phyloP scores from a whole-genome alignment of 2,329 filamentous ascomycete species.

The Escovopsis sp. region DNA sequence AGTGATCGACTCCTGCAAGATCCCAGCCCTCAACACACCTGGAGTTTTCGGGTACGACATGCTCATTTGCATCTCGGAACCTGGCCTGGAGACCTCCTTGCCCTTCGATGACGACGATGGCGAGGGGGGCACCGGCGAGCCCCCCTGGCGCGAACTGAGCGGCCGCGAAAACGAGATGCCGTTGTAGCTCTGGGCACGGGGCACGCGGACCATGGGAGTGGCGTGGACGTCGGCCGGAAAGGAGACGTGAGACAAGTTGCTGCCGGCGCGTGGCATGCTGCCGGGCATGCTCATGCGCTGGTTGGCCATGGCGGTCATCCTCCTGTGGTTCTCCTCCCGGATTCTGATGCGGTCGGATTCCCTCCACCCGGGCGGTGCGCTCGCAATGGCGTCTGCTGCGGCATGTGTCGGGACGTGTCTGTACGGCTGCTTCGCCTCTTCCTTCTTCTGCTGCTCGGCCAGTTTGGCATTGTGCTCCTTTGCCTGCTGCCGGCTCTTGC shows the following conservation, averaged over 20 bases:
- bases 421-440: conserved; percentile 28
- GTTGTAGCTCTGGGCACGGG: conserved; percentile 29
- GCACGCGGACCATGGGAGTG: conserved; percentile 24
- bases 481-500: conserved; percentile 36
- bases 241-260: conserved; percentile 31
- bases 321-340: conserved; percentile 33
- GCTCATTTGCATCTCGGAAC: conserved; percentile 21
- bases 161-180: conserved; percentile 15
- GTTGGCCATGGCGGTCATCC: conserved; percentile 30
- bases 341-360: conserved; percentile 31
- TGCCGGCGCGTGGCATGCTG: conserved; percentile 28
- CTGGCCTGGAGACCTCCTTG: conserved; percentile 24
- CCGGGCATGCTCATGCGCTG: conserved; percentile 23
- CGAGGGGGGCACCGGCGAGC: conserved; percentile 18
- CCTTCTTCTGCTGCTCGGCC: conserved; percentile 30
- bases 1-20: too few species aligned
- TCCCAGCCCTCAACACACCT: conserved; percentile 12
- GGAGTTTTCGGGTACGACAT: conserved; percentile 20
- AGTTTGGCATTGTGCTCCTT: conserved; percentile 38
- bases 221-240: conserved; percentile 28
- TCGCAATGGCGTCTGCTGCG: conserved; percentile 40
- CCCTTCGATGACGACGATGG: conserved; percentile 23
- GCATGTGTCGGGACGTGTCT: conserved; percentile 48
- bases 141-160: conserved; percentile 13
- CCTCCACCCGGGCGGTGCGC: conserved; percentile 37